phyloP scores from a whole-genome alignment of 2,329 filamentous ascomycete genomes.

The Pseudogymnoascus sp. region DNA sequence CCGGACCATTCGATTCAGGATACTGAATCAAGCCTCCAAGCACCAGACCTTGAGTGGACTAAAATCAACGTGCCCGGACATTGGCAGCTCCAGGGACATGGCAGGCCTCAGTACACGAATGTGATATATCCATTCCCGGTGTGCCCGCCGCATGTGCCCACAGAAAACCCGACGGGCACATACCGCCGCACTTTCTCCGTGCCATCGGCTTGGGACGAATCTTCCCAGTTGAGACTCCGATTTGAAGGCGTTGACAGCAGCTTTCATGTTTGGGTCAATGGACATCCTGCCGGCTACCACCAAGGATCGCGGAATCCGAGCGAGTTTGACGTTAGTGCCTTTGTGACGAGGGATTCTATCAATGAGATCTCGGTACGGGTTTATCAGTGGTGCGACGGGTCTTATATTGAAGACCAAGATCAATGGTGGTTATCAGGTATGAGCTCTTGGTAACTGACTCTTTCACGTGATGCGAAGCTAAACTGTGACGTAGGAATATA shows the following conservation, averaged over 20 bases:
- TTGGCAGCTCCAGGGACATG: constrained; percentile 66
- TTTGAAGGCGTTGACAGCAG: constrained; percentile 69
- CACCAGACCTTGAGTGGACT: constrained; percentile 3
- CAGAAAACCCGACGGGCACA: constrained; percentile 58
- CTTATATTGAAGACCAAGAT: constrained; percentile 64
- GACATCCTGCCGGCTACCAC: constrained; percentile 56
- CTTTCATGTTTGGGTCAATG: constrained; percentile 65
- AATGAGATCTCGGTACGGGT: constrained; percentile 59
- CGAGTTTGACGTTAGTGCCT: constrained; percentile 59
- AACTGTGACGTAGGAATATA: constrained; percentile 46
- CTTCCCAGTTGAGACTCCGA: constrained; percentile 51
- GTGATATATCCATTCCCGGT: constrained; percentile 60
- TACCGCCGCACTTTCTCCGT: constrained; percentile 52
- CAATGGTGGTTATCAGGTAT: constrained; percentile 61
- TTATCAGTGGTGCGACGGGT: constrained; percentile 64
- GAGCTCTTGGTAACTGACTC: constrained; percentile 14
- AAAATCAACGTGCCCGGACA: constrained; percentile 52
- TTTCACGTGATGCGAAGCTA: neutral
- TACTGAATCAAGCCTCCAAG: constrained; percentile 1
- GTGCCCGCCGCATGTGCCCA: constrained; percentile 55
- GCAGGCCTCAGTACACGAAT: constrained; percentile 62
- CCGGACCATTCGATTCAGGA: neutral
- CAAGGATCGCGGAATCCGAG: constrained; percentile 63
- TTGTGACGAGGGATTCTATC: constrained; percentile 38
- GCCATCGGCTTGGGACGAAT: constrained; percentile 41